These are phyloP conservation scores for Fragilariopsis cylindrus DNA, from an alignment of 108 stramenopile species.

Conservation along the genomic window DNA sequence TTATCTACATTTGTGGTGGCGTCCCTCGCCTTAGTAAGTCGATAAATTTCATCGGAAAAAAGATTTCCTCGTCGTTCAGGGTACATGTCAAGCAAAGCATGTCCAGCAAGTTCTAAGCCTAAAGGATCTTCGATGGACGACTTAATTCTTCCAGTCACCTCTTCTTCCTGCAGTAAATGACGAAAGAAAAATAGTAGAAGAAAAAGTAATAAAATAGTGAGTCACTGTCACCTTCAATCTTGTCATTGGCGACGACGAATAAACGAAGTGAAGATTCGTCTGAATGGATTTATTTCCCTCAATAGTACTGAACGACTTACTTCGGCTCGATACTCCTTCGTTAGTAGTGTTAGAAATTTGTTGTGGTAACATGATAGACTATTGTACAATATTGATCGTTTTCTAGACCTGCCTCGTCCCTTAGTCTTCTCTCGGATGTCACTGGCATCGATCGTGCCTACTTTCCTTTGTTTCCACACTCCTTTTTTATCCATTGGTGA, in stretches of 20 bases:
- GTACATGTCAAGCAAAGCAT: slow-evolving; percentile 75
- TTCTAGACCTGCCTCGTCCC: slow-evolving; percentile 73
- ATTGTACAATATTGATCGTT: slow-evolving; percentile 73
- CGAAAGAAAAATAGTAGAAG: slow-evolving; percentile 1
- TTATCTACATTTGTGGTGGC: slow-evolving; percentile 51
- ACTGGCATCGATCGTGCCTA: slow-evolving; percentile 7
- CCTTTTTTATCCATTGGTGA: slow-evolving; percentile 58
- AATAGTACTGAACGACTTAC: slow-evolving; percentile 32
- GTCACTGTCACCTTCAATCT: background rate
- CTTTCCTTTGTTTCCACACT: slow-evolving; percentile 50
- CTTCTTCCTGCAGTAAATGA: slow-evolving; percentile 59
- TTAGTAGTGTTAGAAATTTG: slow-evolving; percentile 65
- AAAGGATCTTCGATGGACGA: slow-evolving; percentile 73
- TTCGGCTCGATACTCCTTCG: slow-evolving; percentile 73
- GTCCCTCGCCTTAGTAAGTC: slow-evolving; percentile 70
- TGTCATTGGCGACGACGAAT: background rate
- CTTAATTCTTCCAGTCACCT: slow-evolving; percentile 71
- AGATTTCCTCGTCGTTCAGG: slow-evolving; percentile 77
- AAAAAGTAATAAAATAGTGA: background rate
- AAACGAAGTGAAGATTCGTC: background rate
- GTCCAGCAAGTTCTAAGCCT: slow-evolving; percentile 56
- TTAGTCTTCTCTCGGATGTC: slow-evolving; percentile 20
- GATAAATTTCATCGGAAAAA: slow-evolving; percentile 85
- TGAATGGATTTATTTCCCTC: background rate
- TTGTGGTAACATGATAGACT: slow-evolving; percentile 72